Evolutionary conservation across 2,329 filamentous ascomycete species (phyloP), one percentile per base, ranked within the genome.

Genomic region (Talaromyces sp.): DNA sequence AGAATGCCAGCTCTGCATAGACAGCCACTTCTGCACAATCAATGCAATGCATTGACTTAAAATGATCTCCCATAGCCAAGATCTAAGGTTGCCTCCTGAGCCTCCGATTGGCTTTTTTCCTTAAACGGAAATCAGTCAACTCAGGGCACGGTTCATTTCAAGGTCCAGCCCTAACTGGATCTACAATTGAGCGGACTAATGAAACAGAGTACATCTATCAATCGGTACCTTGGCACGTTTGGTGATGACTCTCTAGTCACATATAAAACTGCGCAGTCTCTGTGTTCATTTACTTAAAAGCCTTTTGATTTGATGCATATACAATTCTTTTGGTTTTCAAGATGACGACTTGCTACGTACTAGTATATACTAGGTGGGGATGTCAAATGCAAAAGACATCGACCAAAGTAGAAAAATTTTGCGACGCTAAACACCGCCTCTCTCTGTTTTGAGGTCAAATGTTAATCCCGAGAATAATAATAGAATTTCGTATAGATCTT

Each of bases 91-190:
- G 13, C 22, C n/a, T 8, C 40, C 31, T 46, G 53, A 55, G 53
- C 40, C 31, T 55, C 53, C 53, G 53, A 55, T 55, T 55, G 53
- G 53, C n/a, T 7, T 19, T 13, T 31, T n/a, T 1, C 53, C 40
- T 4, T 11, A 37, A 46, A 7, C 33, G 53, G 53, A 46, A 46
- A 5, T 46, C 10, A 46, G 40, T 37, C 40, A n/a, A n/a, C n/a
- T n/a, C n/a, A 36, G 21, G 28, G 40, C 40, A 55, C 28, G 40
- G 39, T 55, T 35, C 31, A n/a, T 33, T 21, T 28, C 31, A 36
- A 25, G 17, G 13, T 35, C 31, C 25, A 55, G 53, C 40, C 53
- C 40, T 46, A 46, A 19, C 9, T 11, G 17, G 43, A 37, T 55
- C 31, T 33, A 41, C 17, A 21, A 13, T 19, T 15, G 28, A 48